Evolutionary conservation across 2,329 filamentous ascomycete genomes (phyloP), one percentile per base, ranked within the genome.

Genomic region (Cladophialophora immunda): DNA sequence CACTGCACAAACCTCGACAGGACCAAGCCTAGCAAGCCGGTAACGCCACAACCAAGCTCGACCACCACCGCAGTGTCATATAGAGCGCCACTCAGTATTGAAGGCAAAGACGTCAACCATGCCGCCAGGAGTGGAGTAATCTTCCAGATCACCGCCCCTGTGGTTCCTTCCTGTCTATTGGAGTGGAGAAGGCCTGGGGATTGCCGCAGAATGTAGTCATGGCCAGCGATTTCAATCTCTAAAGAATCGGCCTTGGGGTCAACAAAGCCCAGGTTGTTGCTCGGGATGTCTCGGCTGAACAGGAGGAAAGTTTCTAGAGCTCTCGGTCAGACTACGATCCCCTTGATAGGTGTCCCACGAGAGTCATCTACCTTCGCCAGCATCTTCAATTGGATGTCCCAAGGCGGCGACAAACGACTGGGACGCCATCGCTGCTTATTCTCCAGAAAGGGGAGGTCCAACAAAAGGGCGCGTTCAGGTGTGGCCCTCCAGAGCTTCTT

Each of bases 101-200:
- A 93, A 32, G 78, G 75, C 1, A 84, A 78, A 3, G 85, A 84
- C 36, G 88, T 83, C 54, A 98, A 85, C 93, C 93, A 98, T 70
- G 87, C 82, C 25, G 94, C 92, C 75, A 98, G 89, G 53, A 89
- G 82, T 8, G 94, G 93, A 0, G 93, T 94, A 72, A 97, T 90
- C 78, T 92, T 93, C 95, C 95, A 99, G 8, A 98, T 83, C 19
- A 97, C 93, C 91, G 91, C 91, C 54, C 91, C 90, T 0, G 91
- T 93, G 1, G 91, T 93, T 1, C 90, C 91, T 57, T 13, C 89
- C 30, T 87, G 85, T 34, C 93, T 87, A 69, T 89, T 86, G 1
- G 93, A 97, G 1, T 89, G 89, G 41, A 99, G 85, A 9, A 98
- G 84, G 9, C 89, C 87, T 0, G 93, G 94, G 1, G 93, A 97